Base-by-base conservation (phyloP, 257 asterid genomes). In the Galeopsis tetrahit region DNA sequence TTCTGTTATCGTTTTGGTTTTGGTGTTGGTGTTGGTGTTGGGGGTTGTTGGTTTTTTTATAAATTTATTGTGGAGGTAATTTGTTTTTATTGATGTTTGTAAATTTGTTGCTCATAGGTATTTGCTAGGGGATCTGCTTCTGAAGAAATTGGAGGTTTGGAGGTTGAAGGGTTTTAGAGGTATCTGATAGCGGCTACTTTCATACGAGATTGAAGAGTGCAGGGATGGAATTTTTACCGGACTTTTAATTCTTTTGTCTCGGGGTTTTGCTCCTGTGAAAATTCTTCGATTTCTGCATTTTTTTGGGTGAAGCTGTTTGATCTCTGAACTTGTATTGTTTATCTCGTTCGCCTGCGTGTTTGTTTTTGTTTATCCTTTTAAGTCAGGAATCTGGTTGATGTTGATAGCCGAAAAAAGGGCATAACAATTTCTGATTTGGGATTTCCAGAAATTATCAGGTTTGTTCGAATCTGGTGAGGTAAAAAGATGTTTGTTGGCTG, bases 91-190 rank as follows among this genome's bases (percentile, higher is more conserved):
- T 73, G 78, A 81, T 70, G 61, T 36, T 34, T 53, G 58, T 72
- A 2, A 62, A 36, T 53, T 75, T 72, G 66, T 49, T 81, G 76
- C 56, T 73, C 56, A 6, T 74, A 81, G 85, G 85, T 65, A 73
- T 70, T 76, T 75, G 83, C 66, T 44, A 39, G 83, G 52, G 78
- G 84, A 75, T 78, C 78, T 70, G 77, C 64, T 75, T 51, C 68
- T 69, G 67, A 56, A 21, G 55, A 63, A 32, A 6, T 53, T 60
- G 63, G 77, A 58, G 80, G 75, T 70, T 70, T 75, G 83, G 78
- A 65, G 78, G 81, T 56, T 56, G 71, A 61, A 75, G 78, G 80
- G 82, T 66, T 78, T 80, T 73, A 42, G 72, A 65, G 73, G 51
- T 81, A 48, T 66, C 68, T 46, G 79, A 48, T 70, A 48, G 58